A percentile compares a stretch with the other conserved stretches of the same genome.
phyloP scores from a whole-genome alignment of 106 monocot genomes.

The Iris macrosiphon region DNA sequence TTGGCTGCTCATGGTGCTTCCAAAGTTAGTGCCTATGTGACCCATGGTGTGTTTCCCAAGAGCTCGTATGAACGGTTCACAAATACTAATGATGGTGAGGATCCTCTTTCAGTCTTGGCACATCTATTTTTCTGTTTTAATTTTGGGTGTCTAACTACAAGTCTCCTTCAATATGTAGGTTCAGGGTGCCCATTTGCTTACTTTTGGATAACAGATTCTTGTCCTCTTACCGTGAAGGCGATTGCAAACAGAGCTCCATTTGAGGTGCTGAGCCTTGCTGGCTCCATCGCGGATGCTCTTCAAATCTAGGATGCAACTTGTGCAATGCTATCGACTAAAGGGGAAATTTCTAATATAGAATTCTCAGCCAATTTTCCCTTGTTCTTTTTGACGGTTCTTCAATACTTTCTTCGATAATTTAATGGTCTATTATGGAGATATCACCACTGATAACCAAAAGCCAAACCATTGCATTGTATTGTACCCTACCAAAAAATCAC shows the following conservation, averaged over 20 bases:
- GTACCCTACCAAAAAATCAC: too few relatives aligned
- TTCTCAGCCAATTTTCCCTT: too few relatives aligned
- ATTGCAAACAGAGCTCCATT: conserved; percentile 61
- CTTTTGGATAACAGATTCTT: conserved; percentile 95
- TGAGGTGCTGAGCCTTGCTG: conserved; percentile 80
- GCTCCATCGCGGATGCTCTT: conserved; percentile 79
- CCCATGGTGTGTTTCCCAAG: conserved; percentile 92
- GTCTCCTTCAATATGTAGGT: neutral
- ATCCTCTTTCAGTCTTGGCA: too few relatives aligned
- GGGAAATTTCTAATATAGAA: too few relatives aligned
- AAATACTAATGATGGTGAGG: conserved; percentile 6
- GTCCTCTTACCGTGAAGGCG: conserved; percentile 66
- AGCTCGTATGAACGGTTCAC: conserved; percentile 67
- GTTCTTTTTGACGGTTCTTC: too few relatives aligned
- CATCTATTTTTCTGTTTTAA: neutral
- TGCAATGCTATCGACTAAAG: too few relatives aligned
- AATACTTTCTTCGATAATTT: too few relatives aligned
- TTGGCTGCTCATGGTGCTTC: conserved; percentile 74
- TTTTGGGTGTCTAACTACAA: neutral
- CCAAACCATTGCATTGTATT: too few relatives aligned
- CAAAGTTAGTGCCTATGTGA: conserved; percentile 95
- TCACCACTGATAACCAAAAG: too few relatives aligned
- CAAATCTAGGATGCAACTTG: conserved; percentile 72
- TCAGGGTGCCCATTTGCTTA: conserved; percentile 33
- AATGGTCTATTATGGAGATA: too few relatives aligned